Evolutionary conservation across 345 rosid species (phyloP).

Genomic region (Cochlearia excelsa): DNA sequence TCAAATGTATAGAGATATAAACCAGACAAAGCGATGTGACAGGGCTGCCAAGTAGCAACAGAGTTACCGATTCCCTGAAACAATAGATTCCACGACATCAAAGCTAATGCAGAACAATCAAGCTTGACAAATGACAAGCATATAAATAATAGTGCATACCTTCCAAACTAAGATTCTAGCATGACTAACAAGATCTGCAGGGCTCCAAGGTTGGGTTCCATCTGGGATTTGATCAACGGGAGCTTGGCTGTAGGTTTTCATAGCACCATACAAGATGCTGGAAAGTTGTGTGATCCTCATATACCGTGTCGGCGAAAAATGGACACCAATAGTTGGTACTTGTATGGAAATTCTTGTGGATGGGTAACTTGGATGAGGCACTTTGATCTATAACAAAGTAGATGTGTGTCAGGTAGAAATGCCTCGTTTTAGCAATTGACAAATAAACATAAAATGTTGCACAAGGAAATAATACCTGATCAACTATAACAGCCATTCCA

Average conservation of each 20-base stretch:
- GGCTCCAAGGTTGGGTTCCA: conserved; percentile 58
- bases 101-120: conserved; percentile 28
- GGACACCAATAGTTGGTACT: conserved; percentile 96
- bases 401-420: conserved; percentile 23
- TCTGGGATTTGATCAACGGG: conserved; percentile 57
- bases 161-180: conserved; percentile 93
- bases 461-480: conserved; percentile 59
- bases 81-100: conserved; percentile 16
- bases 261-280: conserved; percentile 51
- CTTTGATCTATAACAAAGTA: conserved; percentile 61
- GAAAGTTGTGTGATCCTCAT: conserved; percentile 67
- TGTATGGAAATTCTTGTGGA: conserved; percentile 86
- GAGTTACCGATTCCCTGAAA: conserved; percentile 93
- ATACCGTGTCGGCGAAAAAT: conserved; percentile 86
- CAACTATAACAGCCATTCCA: conserved; percentile 94
- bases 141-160: conserved; percentile 44
- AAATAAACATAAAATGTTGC: conserved; percentile 19
- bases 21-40: conserved; percentile 87
- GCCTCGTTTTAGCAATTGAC: conserved; percentile 22
- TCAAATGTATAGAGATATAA: conserved; percentile 77
- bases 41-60: conserved; percentile 88
- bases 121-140: conserved; percentile 21
- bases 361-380: conserved; percentile 78
- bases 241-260: conserved; percentile 64
- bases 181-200: conserved; percentile 65